phyloP scores from a whole-genome alignment of 306 rosid species.

The Cicer pinnatifidum region DNA sequence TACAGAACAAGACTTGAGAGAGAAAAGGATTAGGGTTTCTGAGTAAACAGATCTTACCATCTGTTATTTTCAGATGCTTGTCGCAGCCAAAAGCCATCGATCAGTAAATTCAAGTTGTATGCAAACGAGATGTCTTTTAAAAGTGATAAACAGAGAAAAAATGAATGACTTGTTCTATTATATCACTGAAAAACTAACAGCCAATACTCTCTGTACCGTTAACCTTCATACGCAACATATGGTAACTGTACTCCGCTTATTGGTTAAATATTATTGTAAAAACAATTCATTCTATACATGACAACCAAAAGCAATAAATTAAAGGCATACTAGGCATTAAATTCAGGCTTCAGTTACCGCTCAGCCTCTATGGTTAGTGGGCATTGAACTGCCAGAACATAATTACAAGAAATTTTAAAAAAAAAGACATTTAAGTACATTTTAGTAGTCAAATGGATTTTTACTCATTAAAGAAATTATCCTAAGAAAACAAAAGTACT shows the following conservation, averaged over 20 bases:
- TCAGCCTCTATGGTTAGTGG: slow-evolving; percentile 3
- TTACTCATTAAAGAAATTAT: slow-evolving; percentile 7
- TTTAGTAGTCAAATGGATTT: background rate
- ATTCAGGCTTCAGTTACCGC: slow-evolving; percentile 32
- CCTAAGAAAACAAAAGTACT: background rate
- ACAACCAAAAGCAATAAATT: slow-evolving; percentile 23
- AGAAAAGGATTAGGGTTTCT: slow-evolving; percentile 1
- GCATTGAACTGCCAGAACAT: slow-evolving; percentile 25
- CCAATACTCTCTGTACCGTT: background rate
- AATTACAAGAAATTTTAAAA: background rate
- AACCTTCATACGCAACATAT: background rate
- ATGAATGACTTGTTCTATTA: background rate
- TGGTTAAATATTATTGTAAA: background rate
- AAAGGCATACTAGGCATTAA: slow-evolving; percentile 13
- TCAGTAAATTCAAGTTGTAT: slow-evolving; percentile 15
- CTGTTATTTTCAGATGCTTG: slow-evolving; percentile 35
- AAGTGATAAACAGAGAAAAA: background rate
- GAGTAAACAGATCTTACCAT: slow-evolving; percentile 38
- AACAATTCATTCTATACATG: background rate
- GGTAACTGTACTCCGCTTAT: background rate
- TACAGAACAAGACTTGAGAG: slow-evolving; percentile 10
- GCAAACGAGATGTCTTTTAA: background rate
- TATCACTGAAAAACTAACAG: slow-evolving; percentile 14
- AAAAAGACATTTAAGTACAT: background rate
- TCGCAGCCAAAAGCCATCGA: slow-evolving; percentile 18